Base-by-base conservation (phyloP, 192 early-diverging fungal genomes). In the Obelidium mucronatum region DNA sequence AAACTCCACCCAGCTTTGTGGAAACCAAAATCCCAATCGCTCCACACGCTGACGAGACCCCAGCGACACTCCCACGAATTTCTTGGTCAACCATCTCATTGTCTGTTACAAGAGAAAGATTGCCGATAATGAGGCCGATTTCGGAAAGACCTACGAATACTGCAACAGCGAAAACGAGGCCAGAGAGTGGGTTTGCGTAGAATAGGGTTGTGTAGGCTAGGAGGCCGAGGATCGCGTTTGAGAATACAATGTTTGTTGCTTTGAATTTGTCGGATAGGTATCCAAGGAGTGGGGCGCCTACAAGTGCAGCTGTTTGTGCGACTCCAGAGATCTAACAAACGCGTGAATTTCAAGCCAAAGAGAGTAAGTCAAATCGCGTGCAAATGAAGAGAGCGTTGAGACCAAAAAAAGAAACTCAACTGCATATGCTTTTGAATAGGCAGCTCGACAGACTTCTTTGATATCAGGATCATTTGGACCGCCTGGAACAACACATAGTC, bases 111-210 rank as follows among this genome's bases (percentile, higher is more conserved):
- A 94, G 77, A 0, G 89, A 78, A 60, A 94, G 85, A 3, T 87
- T 89, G 2, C 86, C 78, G 44, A 92, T 82, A 33, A 94, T 87
- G 79, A 92, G 85, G 56, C 91, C 92, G 62, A 91, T 87, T 85
- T 89, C 88, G 73, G 69, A 90, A 75, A 84, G 79, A 1, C 87
- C 87, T 42, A 90, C 85, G 26, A 89, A 76, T 33, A 82, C 37
- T 31, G 80, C 78, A 62, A 85, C 68, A 52, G 84, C 76, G n/a
- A 73, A 88, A 28, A 82, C 67, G 53, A 78, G 78, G 19, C 78
- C 68, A 30, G 78, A 5, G 26, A 79, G 5, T 74, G 74, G n/a
- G 81, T 88, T 19, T 87, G 78, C 75, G 73, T 86, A 78, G n/a
- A 83, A 83, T 79, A 90, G 77, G 31, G 84, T 67, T 2, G 28